Conservation (phyloP, 1,284 basidiomycete genomes). For the Trametes polyzona region DNA sequence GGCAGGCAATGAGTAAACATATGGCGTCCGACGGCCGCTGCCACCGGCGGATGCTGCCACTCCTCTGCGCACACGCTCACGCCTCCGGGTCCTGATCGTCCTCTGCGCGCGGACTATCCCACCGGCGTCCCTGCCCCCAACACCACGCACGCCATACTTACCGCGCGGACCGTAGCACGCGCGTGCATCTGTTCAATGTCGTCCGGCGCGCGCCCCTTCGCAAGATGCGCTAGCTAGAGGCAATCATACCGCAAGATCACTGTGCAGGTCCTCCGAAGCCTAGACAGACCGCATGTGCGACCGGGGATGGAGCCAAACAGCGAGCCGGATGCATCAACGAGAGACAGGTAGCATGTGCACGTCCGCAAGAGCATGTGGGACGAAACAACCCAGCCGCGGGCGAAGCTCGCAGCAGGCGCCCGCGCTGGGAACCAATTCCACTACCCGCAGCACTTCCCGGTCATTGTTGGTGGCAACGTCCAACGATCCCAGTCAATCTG, state of each 20-base stretch:
- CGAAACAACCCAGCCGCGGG: neutral
- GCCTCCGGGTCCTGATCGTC: constrained; percentile 18
- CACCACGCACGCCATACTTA: no score
- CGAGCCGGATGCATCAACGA: constrained; percentile 10
- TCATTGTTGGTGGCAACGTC: no score
- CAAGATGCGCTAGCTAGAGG: neutral
- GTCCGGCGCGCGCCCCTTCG: neutral
- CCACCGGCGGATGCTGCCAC: constrained; percentile 15
- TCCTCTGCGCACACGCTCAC: neutral
- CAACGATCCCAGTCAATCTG: no score
- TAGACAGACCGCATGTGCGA: neutral
- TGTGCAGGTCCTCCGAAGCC: neutral
- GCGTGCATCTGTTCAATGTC: neutral
- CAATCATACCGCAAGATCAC: neutral
- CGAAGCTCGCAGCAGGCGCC: constrained; percentile 6
- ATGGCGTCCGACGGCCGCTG: constrained; percentile 20
- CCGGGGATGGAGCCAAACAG: neutral
- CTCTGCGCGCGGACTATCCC: constrained; percentile 17
- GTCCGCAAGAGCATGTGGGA: constrained; percentile 17
- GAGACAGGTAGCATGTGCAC: constrained; percentile 22
- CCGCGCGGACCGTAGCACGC: constrained; percentile 19
- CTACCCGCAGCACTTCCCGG: neutral
- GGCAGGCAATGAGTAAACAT: constrained; percentile 23
- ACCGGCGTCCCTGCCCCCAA: no score
- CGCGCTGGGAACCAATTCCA: neutral